These are phyloP conservation scores for Pholiota adiposa DNA, from an alignment of 1,284 basidiomycete species.

Conservation along the genomic window DNA sequence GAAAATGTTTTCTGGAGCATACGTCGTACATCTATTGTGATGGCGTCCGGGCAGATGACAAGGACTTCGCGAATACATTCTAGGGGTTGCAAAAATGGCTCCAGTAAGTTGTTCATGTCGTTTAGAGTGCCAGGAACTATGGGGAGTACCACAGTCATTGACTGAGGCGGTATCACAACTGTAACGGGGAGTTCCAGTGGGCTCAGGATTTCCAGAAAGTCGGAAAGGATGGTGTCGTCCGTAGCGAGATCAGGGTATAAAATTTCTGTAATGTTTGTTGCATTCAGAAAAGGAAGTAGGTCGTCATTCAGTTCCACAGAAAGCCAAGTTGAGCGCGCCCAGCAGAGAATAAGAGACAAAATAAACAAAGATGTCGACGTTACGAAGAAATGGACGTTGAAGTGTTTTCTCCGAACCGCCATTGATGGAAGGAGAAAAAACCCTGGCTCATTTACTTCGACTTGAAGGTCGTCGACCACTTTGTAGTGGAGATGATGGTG, in stretches of 20 bases:
- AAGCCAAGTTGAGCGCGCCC: background rate
- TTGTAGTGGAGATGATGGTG: too few species aligned
- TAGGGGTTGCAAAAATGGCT: conserved; percentile 29
- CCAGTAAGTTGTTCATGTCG: conserved; percentile 10
- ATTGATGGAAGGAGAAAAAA: background rate
- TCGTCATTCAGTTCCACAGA: background rate
- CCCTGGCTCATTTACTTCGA: too few species aligned
- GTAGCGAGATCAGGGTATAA: background rate
- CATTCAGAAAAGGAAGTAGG: background rate
- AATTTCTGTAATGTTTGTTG: background rate
- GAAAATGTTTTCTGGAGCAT: conserved; percentile 33
- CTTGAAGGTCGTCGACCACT: too few species aligned
- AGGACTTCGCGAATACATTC: conserved; percentile 47
- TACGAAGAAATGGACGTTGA: conserved; percentile 7
- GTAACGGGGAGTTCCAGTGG: background rate
- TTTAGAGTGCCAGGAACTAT: conserved; percentile 42
- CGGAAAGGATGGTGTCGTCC: background rate
- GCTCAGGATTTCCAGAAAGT: background rate
- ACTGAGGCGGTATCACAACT: conserved; percentile 22
- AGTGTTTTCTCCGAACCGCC: background rate
- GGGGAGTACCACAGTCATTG: conserved; percentile 55
- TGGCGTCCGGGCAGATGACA: conserved; percentile 47
- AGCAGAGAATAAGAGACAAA: conserved; percentile 17
- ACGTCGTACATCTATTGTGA: conserved; percentile 39
- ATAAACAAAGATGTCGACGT: conserved; percentile 19